Evolutionary conservation across 495 filamentous ascomycete species (phyloP).

Genomic region (Daldinia caldariorum): DNA sequence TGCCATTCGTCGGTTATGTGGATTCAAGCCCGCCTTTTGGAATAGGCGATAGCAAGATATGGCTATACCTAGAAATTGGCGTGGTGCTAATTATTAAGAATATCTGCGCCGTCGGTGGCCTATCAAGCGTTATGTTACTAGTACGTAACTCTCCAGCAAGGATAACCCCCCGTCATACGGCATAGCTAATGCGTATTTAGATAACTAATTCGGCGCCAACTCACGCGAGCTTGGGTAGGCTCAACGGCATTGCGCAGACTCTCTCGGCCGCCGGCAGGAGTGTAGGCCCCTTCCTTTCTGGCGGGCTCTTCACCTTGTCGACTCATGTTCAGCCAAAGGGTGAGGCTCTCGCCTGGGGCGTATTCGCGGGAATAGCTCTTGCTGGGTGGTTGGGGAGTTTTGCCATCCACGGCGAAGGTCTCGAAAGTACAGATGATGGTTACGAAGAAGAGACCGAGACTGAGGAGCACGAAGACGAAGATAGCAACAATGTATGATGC

Average conservation of each 20-base stretch:
- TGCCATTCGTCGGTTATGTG: conserved; percentile 89
- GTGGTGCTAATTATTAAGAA: conserved; percentile 86
- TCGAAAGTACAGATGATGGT: conserved; percentile 61
- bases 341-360: conserved; percentile 83
- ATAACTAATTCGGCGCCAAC: conserved; percentile 93
- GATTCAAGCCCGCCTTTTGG: conserved; percentile 58
- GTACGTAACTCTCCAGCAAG: conserved; percentile 58
- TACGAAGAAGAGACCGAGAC: conserved; percentile 45
- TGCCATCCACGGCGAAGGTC: conserved; percentile 71
- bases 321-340: conserved; percentile 77
- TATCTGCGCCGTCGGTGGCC: conserved; percentile 83
- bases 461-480: conserved; percentile 24
- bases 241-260: conserved; percentile 95
- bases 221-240: conserved; percentile 83
- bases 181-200: conserved; percentile 54
- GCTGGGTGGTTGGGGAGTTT: conserved; percentile 80
- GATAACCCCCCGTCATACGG: background rate
- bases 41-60: conserved; percentile 65
- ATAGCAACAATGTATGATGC: conserved; percentile 2
- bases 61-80: conserved; percentile 79
- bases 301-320: conserved; percentile 80
- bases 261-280: conserved; percentile 91
- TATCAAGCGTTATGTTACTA: conserved; percentile 88
- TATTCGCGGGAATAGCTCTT: conserved; percentile 82
- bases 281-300: conserved; percentile 87